phyloP scores from a whole-genome alignment of 2,329 filamentous ascomycete genomes.

The Plectosphaerella plurivora region DNA sequence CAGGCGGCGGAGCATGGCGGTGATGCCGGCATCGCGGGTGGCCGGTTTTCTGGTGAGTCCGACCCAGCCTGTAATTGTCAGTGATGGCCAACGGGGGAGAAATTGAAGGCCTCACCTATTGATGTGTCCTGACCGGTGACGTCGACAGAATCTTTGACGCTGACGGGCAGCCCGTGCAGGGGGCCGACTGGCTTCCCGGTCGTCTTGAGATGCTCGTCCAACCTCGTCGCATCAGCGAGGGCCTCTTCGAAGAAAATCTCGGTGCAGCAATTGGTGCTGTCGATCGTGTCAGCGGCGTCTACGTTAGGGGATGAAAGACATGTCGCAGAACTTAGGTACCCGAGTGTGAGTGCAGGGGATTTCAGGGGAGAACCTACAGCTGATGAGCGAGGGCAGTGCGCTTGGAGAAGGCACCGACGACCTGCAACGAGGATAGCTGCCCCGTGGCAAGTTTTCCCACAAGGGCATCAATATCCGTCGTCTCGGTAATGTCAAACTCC shows the following conservation, averaged over 20 bases:
- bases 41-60: constrained; percentile 57
- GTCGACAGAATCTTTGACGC: constrained; percentile 15
- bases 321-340: no score
- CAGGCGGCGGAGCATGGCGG: constrained; percentile 32
- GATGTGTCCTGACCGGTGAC: constrained; percentile 46
- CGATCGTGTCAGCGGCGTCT: neutral
- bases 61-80: constrained; percentile 52
- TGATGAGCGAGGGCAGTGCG: constrained; percentile 22
- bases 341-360: no score
- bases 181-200: constrained; percentile 41
- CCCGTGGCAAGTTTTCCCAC: constrained; percentile 29
- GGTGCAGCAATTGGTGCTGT: constrained; percentile 43
- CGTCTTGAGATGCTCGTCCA: constrained; percentile 36
- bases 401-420: constrained; percentile 26
- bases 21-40: constrained; percentile 32
- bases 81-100: constrained; percentile 18
- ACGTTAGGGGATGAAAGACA: neutral
- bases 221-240: constrained; percentile 27
- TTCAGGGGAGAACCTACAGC: constrained; percentile 10
- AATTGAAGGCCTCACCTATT: constrained; percentile 29
- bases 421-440: constrained; percentile 31
- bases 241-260: constrained; percentile 44
- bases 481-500: constrained; percentile 45
- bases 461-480: constrained; percentile 36
- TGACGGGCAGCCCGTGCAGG: constrained; percentile 27